Base-by-base conservation (phyloP, 2,329 filamentous ascomycete genomes). In the Tolypocladium amazonense region DNA sequence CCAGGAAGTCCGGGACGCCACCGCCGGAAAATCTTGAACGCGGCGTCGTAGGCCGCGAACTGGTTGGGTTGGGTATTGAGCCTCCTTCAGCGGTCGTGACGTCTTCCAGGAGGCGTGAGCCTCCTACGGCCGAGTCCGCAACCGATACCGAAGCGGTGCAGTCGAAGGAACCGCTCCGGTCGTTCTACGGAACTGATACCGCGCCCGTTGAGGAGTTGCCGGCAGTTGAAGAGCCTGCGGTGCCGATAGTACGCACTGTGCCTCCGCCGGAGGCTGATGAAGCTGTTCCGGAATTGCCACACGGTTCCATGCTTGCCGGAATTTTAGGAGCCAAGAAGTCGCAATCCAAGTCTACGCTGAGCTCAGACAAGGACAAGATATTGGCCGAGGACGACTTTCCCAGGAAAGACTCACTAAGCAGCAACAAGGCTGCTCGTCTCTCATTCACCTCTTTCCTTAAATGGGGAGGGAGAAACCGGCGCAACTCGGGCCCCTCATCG, bases 371-470 rank as follows among this genome's bases (percentile, higher is more conserved):
- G 43, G 74, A 76, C 43, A 76, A 70, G 62, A 75, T 75, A 63
- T 73, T 75, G 25, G 77, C 81, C 54, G 79, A 80, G 20, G 76
- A 80, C 18, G 81, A 80, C 41, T 75, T 76, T 6, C 71, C 79
- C 41, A 78, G 80, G 52, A 83, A 82, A 62, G 75, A 77, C 27
- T 86, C 85, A 1, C 82, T 84, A 57, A 76, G 78, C 56, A 83
- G 81, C 61, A 75, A 70, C 37, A 76, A 75, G 58, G 73, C 70
- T 18, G 70, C 71, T 9, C 73, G 75, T 25, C 67, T 79, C 38
- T 81, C 87, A 0, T 89, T 92, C 79, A 84, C 86, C 4, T 86
- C 89, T 0, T 83, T 97, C 41, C 90, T 97, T 73, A 85, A 84
- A 67, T 88, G 88, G 72, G 83, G 83, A 35, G 80, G 78, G 75